Base-by-base conservation (phyloP, 371 early-diverging fungal genomes). In the Mortierella sp. region DNA sequence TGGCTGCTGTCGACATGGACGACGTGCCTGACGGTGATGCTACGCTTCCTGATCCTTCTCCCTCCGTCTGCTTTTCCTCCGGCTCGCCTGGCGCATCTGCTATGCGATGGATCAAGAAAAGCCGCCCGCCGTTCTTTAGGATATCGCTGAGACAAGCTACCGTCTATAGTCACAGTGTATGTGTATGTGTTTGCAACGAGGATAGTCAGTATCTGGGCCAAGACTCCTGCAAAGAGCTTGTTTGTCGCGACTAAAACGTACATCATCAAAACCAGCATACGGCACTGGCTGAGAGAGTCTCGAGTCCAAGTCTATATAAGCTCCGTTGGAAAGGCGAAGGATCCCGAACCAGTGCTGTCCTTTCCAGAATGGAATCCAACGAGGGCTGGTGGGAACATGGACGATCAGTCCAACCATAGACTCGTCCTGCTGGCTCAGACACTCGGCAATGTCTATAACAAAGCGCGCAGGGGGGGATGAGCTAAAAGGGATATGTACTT, bases 321-420 rank as follows among this genome's bases (percentile, higher is more conserved):
- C 71, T 0, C 78, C 78, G 27, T 76, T 69, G 13, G 78, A 31
- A 12, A 76, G 63, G 6, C 78, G 78, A 1, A 76, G 62, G 23
- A 76, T 56, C 14, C 78, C 78, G 51, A 76, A 76, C 78, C 78
- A 76, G 38, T 76, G 78, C 41, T 76, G 70, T 0, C 78, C 78
- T 12, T 66, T 76, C 78, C 78, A 76, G 54, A 76, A 76, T 1
- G 78, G 78, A 9, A 76, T 39, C 78, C 78, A 76, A 6, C 71
- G 70, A 13, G 66, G 45, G 5, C 47, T 45, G 7, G 78, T 76
- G 18, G 78, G 78, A 0, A 76, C 70, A 53, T 76, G 78, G 18
- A 56, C 54, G 21, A 76, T 70, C 45, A 76, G 19, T n/a, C 78
- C 78, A 1, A 76, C 48, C 78, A 76, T 76, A 4, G 78, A 65